phyloP scores from a whole-genome alignment of 495 filamentous ascomycete species.

The Pyrenula aspistea region DNA sequence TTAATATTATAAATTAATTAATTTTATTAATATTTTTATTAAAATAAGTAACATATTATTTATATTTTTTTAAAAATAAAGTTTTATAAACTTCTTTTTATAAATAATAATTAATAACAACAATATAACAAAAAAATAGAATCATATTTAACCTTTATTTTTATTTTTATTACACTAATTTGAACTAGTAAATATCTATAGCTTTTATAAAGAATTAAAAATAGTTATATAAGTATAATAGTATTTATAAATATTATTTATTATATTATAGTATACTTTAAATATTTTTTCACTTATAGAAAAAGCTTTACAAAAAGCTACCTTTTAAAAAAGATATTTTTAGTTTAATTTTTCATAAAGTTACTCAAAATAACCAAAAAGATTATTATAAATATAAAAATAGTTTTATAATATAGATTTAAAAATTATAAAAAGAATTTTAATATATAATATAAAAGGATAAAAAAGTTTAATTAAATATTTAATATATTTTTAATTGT shows the following conservation, averaged over 20 bases:
- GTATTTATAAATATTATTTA: background rate
- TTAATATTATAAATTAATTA: constrained; percentile 3
- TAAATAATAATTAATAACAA: constrained; percentile 1
- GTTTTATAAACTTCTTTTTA: constrained; percentile 4
- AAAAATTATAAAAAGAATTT: constrained; percentile 3
- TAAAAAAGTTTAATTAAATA: background rate
- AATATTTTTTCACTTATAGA: background rate
- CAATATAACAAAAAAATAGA: background rate
- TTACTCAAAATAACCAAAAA: background rate
- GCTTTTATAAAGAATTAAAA: background rate
- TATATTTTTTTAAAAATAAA: background rate
- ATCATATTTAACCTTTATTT: background rate
- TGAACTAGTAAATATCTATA: background rate
- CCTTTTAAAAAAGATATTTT: background rate
- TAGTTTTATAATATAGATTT: background rate
- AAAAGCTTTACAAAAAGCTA: background rate
- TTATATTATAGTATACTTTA: background rate
- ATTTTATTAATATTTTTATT: constrained; percentile 1
- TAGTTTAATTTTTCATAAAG: background rate
- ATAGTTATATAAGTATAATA: background rate
- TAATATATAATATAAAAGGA: constrained; percentile 5
- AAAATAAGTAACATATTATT: constrained; percentile 6
- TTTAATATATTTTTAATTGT: constrained; percentile 1
- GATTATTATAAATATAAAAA: background rate
- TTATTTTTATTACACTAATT: background rate